A percentile compares a stretch with the other conserved stretches of the same genome.
Conservation (phyloP, 805 yeast species). For the Blastobotrys terrestris region DNA sequence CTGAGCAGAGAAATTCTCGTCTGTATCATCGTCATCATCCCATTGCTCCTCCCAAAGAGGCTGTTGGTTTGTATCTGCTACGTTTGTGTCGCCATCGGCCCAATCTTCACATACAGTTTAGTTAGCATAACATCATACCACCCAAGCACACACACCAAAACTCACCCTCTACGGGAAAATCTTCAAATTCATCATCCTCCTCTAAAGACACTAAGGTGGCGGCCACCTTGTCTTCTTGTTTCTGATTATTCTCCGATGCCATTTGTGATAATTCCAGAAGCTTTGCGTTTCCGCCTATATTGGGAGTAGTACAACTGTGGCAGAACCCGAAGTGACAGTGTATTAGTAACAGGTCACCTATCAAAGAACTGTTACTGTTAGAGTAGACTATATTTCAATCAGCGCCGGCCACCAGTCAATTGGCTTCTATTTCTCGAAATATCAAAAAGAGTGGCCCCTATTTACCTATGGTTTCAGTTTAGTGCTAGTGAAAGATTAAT, state of each 20-base stretch:
- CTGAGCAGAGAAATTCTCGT: constrained; percentile 76
- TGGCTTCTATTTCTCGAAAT: too few species aligned
- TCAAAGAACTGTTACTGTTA: too few species aligned
- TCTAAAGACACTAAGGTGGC: constrained; percentile 62
- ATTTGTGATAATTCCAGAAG: not conserved
- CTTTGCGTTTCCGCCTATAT: not conserved
- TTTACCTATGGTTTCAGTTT: too few species aligned
- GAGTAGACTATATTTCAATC: too few species aligned
- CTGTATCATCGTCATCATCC: constrained; percentile 89
- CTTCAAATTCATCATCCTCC: constrained; percentile 97
- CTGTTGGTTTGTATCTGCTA: constrained; percentile 37
- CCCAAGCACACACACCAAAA: constrained; percentile 5
- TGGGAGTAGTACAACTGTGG: not conserved
- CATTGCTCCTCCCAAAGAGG: constrained; percentile 94
- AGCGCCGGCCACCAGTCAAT: too few species aligned
- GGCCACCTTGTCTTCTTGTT: constrained; percentile 3
- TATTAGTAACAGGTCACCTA: not conserved
- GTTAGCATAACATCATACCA: constrained; percentile 3
- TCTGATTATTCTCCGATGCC: not conserved
- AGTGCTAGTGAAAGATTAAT: too few species aligned
- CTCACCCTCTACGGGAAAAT: constrained; percentile 78
- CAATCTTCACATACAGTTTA: constrained; percentile 42
- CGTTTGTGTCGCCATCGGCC: constrained; percentile 53
- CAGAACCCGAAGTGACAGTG: too few species aligned
- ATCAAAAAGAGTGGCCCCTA: too few species aligned